Conservation (phyloP, 306 rosid genomes). For the Sesbania bispinosa region DNA sequence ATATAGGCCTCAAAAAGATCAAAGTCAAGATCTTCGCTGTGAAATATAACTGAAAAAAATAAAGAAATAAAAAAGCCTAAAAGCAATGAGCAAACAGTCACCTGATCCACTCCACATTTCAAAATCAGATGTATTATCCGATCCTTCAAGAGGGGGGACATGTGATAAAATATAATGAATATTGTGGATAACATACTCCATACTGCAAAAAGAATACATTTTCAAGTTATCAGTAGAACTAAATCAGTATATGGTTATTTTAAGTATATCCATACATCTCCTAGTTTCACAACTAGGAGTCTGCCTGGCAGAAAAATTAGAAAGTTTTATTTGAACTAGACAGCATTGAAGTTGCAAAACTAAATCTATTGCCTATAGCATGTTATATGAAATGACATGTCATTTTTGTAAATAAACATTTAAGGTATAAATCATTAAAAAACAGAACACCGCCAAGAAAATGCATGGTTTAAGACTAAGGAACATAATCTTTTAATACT, state of each 20-base stretch:
- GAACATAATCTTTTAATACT: background rate
- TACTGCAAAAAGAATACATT: constrained; percentile 44
- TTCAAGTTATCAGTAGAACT: constrained; percentile 10
- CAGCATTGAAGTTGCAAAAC: background rate
- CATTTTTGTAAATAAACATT: background rate
- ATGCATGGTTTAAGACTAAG: constrained; percentile 1
- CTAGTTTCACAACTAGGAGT: background rate
- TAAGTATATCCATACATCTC: constrained; percentile 2
- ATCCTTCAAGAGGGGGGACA: constrained; percentile 49
- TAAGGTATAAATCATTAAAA: background rate
- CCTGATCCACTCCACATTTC: constrained; percentile 80
- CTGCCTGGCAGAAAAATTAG: background rate
- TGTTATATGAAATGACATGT: background rate
- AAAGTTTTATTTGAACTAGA: background rate
- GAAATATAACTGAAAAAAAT: background rate
- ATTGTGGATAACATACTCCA: constrained; percentile 45
- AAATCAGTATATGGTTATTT: background rate
- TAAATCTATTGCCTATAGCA: background rate
- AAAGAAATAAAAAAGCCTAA: background rate
- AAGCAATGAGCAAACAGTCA: constrained; percentile 30
- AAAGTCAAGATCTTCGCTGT: constrained; percentile 1
- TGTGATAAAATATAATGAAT: constrained; percentile 52
- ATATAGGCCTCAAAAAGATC: background rate
- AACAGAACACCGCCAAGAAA: background rate
- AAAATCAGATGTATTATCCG: constrained; percentile 42